A percentile compares a stretch with the other conserved stretches of the same genome.
These are phyloP conservation scores for Chenopodium album DNA, from an alignment of 148 eudicot species.

Conservation along the genomic window DNA sequence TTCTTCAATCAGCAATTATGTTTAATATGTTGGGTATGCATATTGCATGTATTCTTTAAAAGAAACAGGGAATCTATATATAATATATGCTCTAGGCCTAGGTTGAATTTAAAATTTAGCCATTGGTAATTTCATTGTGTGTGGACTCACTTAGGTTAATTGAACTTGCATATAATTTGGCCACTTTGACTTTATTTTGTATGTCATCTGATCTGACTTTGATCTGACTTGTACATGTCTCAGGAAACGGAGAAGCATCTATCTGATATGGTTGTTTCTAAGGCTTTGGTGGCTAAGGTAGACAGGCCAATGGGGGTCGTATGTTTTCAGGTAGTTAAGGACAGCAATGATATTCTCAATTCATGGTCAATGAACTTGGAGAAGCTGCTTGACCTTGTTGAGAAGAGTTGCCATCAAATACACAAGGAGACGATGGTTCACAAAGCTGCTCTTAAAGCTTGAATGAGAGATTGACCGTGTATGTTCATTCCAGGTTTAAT, in stretches of 20 bases:
- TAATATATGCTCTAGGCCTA: not conserved
- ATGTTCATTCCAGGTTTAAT: not conserved
- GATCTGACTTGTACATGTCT: constrained; percentile 1
- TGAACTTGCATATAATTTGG: not conserved
- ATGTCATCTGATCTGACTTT: not conserved
- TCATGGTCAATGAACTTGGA: constrained; percentile 92
- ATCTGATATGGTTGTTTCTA: constrained; percentile 80
- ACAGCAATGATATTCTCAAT: constrained; percentile 80
- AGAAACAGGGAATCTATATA: not conserved
- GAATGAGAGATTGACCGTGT: not conserved
- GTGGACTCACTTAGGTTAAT: not conserved
- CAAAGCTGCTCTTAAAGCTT: constrained; percentile 70
- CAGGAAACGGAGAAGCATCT: constrained; percentile 97
- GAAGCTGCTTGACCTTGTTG: constrained; percentile 91
- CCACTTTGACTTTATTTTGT: not conserved
- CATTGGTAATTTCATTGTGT: not conserved
- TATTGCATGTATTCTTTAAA: not conserved
- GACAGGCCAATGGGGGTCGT: constrained; percentile 84
- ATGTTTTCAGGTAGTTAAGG: constrained; percentile 76
- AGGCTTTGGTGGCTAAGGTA: constrained; percentile 78
- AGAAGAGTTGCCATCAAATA: constrained; percentile 97
- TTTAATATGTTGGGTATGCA: not conserved
- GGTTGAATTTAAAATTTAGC: not conserved
- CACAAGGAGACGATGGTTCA: constrained; percentile 99
- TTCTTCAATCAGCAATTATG: not conserved